A percentile compares a stretch with the other conserved stretches of the same genome.
Evolutionary conservation across 2,329 filamentous ascomycete species (phyloP).

Genomic region (Tympanopsis confertula): DNA sequence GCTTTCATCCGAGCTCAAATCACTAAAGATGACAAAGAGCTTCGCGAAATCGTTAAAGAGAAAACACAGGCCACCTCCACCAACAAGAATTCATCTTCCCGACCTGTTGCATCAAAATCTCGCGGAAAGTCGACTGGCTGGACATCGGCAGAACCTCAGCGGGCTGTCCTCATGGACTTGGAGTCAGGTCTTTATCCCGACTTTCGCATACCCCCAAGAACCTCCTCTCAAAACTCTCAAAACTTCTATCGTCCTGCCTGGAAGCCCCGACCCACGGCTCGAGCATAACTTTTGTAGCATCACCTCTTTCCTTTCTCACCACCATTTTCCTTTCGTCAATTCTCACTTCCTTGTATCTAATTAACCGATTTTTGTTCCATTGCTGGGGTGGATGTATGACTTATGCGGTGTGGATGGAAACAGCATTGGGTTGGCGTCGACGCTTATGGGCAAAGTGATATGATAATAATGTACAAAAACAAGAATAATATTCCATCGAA

Average conservation of each 20-base stretch:
- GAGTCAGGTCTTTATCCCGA: neutral
- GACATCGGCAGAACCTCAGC: neutral
- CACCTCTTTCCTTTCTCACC: neutral
- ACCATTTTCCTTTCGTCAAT: neutral
- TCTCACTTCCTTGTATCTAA: neutral
- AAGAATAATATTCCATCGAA: too few relatives aligned
- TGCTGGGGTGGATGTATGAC: too few relatives aligned
- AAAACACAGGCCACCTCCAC: neutral
- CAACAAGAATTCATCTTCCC: too few relatives aligned
- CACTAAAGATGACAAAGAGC: neutral
- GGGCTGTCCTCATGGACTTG: neutral
- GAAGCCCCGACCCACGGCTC: neutral
- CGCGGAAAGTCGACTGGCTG: neutral
- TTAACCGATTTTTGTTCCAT: neutral
- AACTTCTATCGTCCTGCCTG: neutral
- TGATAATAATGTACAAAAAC: too few relatives aligned
- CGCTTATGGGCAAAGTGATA: too few relatives aligned
- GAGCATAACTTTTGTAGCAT: too few relatives aligned
- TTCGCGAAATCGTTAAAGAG: slow-evolving; percentile 1
- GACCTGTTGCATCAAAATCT: neutral
- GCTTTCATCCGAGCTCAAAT: slow-evolving; percentile 1
- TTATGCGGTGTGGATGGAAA: neutral
- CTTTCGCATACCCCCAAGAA: neutral
- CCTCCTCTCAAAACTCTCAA: neutral
- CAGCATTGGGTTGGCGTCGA: slow-evolving; percentile 1